Evolutionary conservation across 2,329 filamentous ascomycete species (phyloP), one percentile per base, ranked within the genome.

Genomic region (Alternaria conjuncta): DNA sequence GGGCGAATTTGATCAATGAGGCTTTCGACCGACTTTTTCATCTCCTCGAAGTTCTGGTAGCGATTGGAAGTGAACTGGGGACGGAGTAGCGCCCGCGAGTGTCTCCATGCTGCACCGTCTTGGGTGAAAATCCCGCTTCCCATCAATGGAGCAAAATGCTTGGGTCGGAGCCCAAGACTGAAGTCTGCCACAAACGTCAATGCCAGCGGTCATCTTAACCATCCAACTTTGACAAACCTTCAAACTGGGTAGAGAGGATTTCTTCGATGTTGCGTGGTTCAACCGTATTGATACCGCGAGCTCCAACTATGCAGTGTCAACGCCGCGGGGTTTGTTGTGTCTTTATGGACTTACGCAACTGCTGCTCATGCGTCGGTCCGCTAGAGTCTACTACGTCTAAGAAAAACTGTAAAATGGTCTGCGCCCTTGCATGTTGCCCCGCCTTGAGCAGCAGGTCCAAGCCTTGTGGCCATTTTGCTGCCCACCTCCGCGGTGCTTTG

Each of bases 21-120:
- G 30, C 49, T 55, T 3, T 65, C 63, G 20, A 83, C 44, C 10
- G 47, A 57, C 44, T 53, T 55, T 69, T 70, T 70, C 32, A 83
- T 66, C 47, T 79, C 78, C 26, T 75, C 15, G 75, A 60, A 68
- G 8, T 73, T 61, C 49, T 73, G 77, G 66, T 2, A 80, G 65
- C 65, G 63, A 74, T 74, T 58, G 76, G 74, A 13, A 67, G 67
- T 55, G 59, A 82, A 81, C 26, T 78, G 77, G 7, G 72, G 73
- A 18, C 78, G 74, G 15, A 81, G 63, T 9, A 81, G 66, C 12
- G 69, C 72, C 10, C 76, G 63, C 2, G 74, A 77, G 46, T 75
- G 72, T 43, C 71, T 68, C 75, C 76, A 79, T 10, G 25, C 59
- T 20, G 15, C 18, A 28, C 72, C 72, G 12, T 75, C 72, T 49